phyloP scores from a whole-genome alignment of 768 basidiomycete genomes.

The Guyanaporus albipodus region DNA sequence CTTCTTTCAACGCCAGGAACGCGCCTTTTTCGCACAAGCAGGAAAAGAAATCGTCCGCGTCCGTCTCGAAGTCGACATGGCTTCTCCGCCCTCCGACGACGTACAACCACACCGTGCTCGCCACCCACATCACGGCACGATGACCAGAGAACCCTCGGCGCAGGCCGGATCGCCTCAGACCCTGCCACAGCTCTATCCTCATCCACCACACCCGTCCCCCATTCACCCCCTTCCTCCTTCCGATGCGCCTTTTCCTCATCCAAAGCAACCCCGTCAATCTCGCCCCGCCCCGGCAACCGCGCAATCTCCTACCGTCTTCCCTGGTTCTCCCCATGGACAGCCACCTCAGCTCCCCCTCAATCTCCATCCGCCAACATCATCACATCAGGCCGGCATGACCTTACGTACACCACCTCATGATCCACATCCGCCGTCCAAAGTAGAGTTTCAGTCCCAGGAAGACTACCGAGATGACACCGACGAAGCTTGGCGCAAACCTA shows the following conservation, averaged over 20 bases:
- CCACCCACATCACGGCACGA: conserved; percentile 25
- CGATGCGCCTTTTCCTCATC: conserved; percentile 34
- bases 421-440: conserved; percentile 31
- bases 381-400: conserved; percentile 24
- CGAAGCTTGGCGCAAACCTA: conserved; percentile 69
- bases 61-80: conserved; percentile 63
- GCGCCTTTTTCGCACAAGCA: conserved; percentile 75
- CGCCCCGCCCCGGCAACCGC: conserved; percentile 21
- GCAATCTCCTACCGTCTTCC: conserved; percentile 28
- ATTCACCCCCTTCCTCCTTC: conserved; percentile 19
- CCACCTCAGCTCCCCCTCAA: conserved; percentile 32
- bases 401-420: conserved; percentile 50
- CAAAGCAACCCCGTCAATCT: conserved; percentile 31
- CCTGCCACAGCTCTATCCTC: conserved; percentile 32
- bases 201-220: conserved; percentile 29
- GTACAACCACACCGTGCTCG: too few relatives aligned
- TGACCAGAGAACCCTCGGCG: conserved; percentile 25
- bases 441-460: conserved; percentile 36
- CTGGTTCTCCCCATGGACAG: conserved; percentile 31
- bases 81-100: conserved; percentile 19
- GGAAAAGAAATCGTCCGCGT: conserved; percentile 76
- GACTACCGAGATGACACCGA: conserved; percentile 57
- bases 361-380: conserved; percentile 27
- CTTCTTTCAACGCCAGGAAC: conserved; percentile 72
- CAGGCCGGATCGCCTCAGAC: conserved; percentile 20